Base-by-base conservation (phyloP, 495 filamentous ascomycete genomes). In the Daldinia loculata region DNA sequence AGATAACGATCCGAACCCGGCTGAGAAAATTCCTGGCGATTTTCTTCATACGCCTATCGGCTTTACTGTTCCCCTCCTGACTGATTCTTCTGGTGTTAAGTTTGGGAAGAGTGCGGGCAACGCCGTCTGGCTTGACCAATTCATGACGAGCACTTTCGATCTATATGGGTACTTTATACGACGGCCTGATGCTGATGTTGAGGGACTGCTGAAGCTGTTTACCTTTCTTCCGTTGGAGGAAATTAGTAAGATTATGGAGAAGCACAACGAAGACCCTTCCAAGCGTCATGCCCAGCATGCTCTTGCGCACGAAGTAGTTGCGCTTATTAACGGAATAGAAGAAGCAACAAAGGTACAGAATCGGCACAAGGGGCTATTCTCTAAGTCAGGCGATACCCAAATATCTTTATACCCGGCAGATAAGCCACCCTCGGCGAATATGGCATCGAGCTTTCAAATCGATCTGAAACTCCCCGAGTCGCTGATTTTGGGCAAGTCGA, bases 41-140 rank as follows among this genome's bases (percentile, higher is more conserved):
- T 32, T 71, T 3, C 15, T 71, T 6, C 38, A 75, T 53, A 74
- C 59, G 0, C 92, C 94, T 0, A 90, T 92, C 67, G 95, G 95
- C 2, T 89, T 98, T 58, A 98, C 95, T 0, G 92, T 92, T 2
- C 96, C 95, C 0, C 85, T 99, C 1, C 83, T 99, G 45, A 97
- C 94, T 0, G 93, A 93, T 8, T 82, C 93, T 2, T 87, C 89
- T 2, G 96, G 96, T 3, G 88, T 86, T 74, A 99, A 99, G 79
- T 94, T 98, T 75, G 95, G 95, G 17, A 99, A 99, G 79, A 96
- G 91, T 60, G 91, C 94, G 17, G 95, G 93, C 14, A 98, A 98
- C 77, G 94, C 96, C 2, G 81, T 99, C 22, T 98, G 95, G 95
- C 87, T 99, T 2, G 93, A 97, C 77, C 84, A 80, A 58, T 89